Base-by-base conservation (phyloP, 2,329 filamentous ascomycete genomes). In the Fusarium transvaalense region DNA sequence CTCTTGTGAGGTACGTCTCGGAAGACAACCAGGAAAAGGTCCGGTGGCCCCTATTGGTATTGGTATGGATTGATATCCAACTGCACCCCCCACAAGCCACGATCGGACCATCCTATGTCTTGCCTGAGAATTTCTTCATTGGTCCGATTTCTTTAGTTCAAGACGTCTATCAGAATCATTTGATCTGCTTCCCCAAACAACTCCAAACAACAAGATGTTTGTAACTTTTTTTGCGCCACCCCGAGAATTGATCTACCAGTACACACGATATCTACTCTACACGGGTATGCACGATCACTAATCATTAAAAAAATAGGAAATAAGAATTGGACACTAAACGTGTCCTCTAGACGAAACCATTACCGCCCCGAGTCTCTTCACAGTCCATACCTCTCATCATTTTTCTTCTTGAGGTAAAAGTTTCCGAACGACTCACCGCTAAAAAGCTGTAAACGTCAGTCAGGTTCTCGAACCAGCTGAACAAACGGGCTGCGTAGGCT, bases 371-470 rank as follows among this genome's bases (percentile, higher is more conserved):
- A 35, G 31, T 48, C 45, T 34, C n/a, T 25, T 25, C n/a, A 7
- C 43, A 32, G 17, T 31, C 13, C 32, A 27, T 35, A 19, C 32
- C 34, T 35, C 10, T 25, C 12, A 32, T 23, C 29, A 15, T 34
- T 5, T 19, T 39, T n/a, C 29, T 31, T 31, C 23, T 46, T 53
- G 31, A 41, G 43, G 38, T 45, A 27, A 15, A 35, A 21, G 37
- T 56, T 31, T 38, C 32, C 39, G 51, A 52, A 21, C 29, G 21
- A 53, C 58, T 71, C 66, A 72, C 67, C 69, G 61, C 69, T 50
- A 48, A 37, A 55, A 56, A 62, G 46, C 25, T 55, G 46, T 34
- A 53, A 51, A 37, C 65, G 29, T 13, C 39, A 46, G 15, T 25
- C 19, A 42, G 27, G 17, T 43, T 25, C 21, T 37, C 51, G 27